phyloP scores from a whole-genome alignment of 371 early-diverging fungal species.

The Vittaforma corneae region DNA sequence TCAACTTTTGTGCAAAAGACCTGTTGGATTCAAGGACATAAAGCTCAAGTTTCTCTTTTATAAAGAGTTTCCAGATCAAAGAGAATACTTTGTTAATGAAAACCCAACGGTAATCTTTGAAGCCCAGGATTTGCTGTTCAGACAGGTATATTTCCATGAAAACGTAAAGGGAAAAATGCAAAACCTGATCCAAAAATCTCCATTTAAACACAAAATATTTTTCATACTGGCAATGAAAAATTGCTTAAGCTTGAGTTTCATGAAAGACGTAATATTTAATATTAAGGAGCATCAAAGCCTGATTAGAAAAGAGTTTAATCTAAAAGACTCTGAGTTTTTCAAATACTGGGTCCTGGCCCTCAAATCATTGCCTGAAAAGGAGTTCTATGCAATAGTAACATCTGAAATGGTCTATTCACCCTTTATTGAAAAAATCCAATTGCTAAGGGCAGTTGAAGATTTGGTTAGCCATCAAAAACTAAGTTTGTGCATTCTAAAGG shows the following conservation, averaged over 20 bases:
- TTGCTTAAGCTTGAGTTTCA: background rate
- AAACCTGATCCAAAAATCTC: background rate
- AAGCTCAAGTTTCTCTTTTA: background rate
- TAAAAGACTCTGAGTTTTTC: background rate
- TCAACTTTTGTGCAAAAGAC: background rate
- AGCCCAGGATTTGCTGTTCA: background rate
- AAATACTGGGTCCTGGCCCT: too few species aligned
- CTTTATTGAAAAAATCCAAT: background rate
- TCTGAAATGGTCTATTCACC: background rate
- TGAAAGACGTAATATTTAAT: background rate
- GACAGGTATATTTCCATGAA: background rate
- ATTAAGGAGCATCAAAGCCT: background rate
- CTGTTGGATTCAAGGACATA: background rate
- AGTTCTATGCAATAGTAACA: background rate
- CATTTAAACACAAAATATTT: background rate
- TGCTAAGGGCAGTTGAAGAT: background rate
- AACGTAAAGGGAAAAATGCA: background rate
- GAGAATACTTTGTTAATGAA: background rate
- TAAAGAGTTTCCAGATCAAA: background rate
- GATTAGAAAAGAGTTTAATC: background rate
- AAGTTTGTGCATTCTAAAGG: background rate
- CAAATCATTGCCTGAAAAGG: background rate
- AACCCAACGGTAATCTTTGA: background rate
- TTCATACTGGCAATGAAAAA: background rate
- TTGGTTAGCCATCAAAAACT: background rate